Conservation (phyloP, 352 stramenopile genomes). For the Phytophthora nicotianae region DNA sequence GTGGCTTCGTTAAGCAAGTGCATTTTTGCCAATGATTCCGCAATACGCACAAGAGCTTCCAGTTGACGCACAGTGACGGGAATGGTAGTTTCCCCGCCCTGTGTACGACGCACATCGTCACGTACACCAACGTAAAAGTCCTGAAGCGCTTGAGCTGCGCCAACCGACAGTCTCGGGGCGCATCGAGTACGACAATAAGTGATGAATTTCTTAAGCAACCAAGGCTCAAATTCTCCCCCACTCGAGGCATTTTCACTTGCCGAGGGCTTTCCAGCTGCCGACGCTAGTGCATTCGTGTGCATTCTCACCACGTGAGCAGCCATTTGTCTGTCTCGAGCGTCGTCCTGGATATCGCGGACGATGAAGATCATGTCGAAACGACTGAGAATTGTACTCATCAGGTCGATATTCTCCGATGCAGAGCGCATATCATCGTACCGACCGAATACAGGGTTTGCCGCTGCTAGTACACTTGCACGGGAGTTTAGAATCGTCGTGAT, state of each 20-base stretch:
- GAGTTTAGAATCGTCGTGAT: constrained; percentile 99
- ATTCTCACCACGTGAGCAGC: constrained; percentile 98
- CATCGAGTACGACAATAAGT: constrained; percentile 97
- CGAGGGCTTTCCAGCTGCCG: constrained; percentile 27
- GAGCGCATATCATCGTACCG: constrained; percentile 98
- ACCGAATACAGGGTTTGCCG: constrained; percentile 98
- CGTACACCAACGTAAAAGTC: constrained; percentile 98
- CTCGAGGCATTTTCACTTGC: constrained; percentile 25
- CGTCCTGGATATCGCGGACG: constrained; percentile 97
- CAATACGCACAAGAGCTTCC: constrained; percentile 97
- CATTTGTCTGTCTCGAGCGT: constrained; percentile 96
- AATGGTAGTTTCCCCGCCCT: constrained; percentile 82
- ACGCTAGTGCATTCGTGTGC: constrained; percentile 91
- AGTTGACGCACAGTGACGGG: constrained; percentile 99
- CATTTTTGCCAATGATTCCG: constrained; percentile 98
- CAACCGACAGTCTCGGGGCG: constrained; percentile 91
- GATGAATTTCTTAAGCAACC: constrained; percentile 98
- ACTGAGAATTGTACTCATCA: constrained; percentile 99
- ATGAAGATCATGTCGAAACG: constrained; percentile 99
- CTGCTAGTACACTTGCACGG: constrained; percentile 91
- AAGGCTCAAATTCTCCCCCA: constrained; percentile 75
- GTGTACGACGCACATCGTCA: constrained; percentile 93
- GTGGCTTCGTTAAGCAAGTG: constrained; percentile 88
- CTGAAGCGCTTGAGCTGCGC: constrained; percentile 92
- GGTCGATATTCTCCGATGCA: constrained; percentile 98